Percentiles rank a stretch among this genome's conserved stretches.
These are phyloP conservation scores for Leccinum fallax DNA, from an alignment of 1,284 basidiomycete species.

Conservation along the genomic window DNA sequence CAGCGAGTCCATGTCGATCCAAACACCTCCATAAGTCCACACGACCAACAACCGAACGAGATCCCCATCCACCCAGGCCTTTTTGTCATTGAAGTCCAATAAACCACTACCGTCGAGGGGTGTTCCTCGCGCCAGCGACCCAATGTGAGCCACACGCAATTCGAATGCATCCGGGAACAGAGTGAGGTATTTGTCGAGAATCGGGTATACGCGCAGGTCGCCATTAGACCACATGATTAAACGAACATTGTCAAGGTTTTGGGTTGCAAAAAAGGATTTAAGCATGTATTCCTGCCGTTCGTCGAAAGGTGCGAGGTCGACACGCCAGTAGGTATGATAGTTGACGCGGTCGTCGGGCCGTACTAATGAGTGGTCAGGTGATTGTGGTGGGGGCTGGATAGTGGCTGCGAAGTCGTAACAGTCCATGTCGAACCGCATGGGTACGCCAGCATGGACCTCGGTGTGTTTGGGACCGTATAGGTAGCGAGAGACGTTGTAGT, in stretches of 20 bases:
- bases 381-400: conserved; percentile 43
- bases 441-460: conserved; percentile 77
- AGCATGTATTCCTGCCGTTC: conserved; percentile 86
- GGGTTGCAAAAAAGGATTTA: conserved; percentile 89
- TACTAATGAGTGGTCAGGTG: conserved; percentile 10
- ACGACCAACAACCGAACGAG: conserved; percentile 81
- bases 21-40: conserved; percentile 88
- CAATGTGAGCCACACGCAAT: conserved; percentile 70
- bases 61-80: conserved; percentile 93
- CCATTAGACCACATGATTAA: conserved; percentile 90
- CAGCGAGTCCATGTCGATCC: conserved; percentile 96
- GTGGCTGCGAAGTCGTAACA: conserved; percentile 90
- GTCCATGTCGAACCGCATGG: conserved; percentile 75
- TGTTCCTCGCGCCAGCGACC: conserved; percentile 70
- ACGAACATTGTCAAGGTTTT: conserved; percentile 64
- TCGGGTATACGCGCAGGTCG: conserved; percentile 59
- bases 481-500: conserved; percentile 70
- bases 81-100: conserved; percentile 64
- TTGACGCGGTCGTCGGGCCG: conserved; percentile 51
- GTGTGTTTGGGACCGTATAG: conserved; percentile 62
- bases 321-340: conserved; percentile 90
- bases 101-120: conserved; percentile 67
- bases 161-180: conserved; percentile 73
- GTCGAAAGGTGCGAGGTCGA: conserved; percentile 79
- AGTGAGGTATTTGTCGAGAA: conserved; percentile 61